Evolutionary conservation across 352 stramenopile genomes (phyloP), one percentile per base, ranked within the genome.

Genomic region (Thraustochytrium striatum): DNA sequence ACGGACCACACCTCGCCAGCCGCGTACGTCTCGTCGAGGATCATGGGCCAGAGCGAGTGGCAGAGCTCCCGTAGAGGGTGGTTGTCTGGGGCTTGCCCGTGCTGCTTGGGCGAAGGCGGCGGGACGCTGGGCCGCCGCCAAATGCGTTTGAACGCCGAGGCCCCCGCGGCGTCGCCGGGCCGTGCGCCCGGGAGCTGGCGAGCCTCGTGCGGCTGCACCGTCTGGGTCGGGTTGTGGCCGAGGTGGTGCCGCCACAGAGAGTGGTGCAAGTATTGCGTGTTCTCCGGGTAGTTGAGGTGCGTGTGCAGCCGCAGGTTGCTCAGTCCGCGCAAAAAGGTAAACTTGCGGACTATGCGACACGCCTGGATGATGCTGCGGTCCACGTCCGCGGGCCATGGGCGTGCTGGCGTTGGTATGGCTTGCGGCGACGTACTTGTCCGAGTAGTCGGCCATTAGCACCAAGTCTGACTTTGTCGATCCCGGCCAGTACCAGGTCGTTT

Each of bases 21-120:
- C 7, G 62, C 62, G 35, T 73, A 73, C 5, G 62, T 59, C 43
- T 73, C 62, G 62, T 73, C 47, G 62, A 73, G 44, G 3, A 73
- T 3, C 5, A 73, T 30, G n/a, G 62, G 62, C 62, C 62, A 73
- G 0, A 73, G 39, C 9, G 28, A 59, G 7, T 30, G 39, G 19
- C 7, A 53, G 62, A 70, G 59, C 25, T 52, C 35, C n/a, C n/a
- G 21, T 50, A 28, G 11, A 70, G 59, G 21, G 53, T 52, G 1
- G 50, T 43, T 13, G 44, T 28, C 2, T 33, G 9, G 38, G 7
- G n/a, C 30, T 30, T 57, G 33, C 38, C 21, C 36, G 19, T 3
- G 32, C 3, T 61, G n/a, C 32, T 36, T 30, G 9, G 28, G 25
- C 55, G 55, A 19, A 21, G 21, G 3, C 28, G 39, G 28, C 32